Evolutionary conservation across 805 yeast species (phyloP), one percentile per base, ranked within the genome.

Genomic region (Saccharomycopsis javanensis): DNA sequence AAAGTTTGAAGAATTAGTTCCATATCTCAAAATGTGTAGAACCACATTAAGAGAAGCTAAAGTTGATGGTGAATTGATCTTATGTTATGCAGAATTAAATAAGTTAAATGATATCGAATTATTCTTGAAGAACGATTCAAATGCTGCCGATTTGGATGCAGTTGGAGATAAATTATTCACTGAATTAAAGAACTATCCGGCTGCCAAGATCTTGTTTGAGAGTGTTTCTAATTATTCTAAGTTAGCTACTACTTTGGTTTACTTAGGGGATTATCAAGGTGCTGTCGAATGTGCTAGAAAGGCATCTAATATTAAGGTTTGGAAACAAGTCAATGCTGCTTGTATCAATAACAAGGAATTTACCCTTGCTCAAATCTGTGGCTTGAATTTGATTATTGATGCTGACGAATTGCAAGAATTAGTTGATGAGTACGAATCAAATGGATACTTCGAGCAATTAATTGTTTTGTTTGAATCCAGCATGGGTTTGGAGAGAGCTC

Each of bases 221-320:
- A 85, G 83, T 62, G 85, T 92, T 59, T 89, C 97, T 45, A 94
- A 92, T 74, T 92, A 96, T 79, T 86, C 97, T 53, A 94, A 91
- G 71, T 80, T 94, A 65, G 98, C 99, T 15, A 86, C 96, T n/a
- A 92, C 98, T 31, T 80, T 91, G 68, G 99, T 94, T 35, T 90
- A 84, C 75, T 76, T 94, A 67, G 83, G 82, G 56, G 97, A 94
- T 69, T 91, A 89, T 71, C 97, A 94, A 74, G 83, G 88, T 57
- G 99, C 99, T 54, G 99, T 94, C 61, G 98, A 94, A 68, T 90
- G 97, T 72, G 99, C 99, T 23, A 86, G 99, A 77, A 94, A 92
- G 74, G 98, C 99, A 2, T 87, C 96, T 35, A 90, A 89, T 71
- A 81, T 86, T 60, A 80, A 79, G 67, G 99, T 94, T 45, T 94